These are phyloP conservation scores for Trichoderma guizhouense DNA, from an alignment of 2,329 filamentous ascomycete species.

Conservation along the genomic window DNA sequence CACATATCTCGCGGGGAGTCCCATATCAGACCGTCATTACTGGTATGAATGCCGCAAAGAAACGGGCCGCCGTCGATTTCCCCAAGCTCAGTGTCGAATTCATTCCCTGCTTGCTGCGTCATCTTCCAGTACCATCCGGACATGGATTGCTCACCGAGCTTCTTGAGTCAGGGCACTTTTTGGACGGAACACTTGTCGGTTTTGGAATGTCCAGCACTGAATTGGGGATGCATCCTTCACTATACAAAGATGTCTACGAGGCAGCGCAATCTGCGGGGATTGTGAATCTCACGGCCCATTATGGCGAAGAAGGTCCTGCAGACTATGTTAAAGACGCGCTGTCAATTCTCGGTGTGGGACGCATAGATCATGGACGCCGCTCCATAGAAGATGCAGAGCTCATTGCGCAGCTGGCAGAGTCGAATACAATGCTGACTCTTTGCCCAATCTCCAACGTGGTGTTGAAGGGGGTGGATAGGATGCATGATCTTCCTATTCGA, in stretches of 20 bases:
- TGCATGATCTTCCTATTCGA: constrained; percentile 51
- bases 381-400: constrained; percentile 58
- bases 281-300: constrained; percentile 67
- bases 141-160: constrained; percentile 35
- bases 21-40: constrained; percentile 59
- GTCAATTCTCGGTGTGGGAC: constrained; percentile 56
- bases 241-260: constrained; percentile 61
- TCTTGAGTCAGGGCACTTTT: constrained; percentile 41
- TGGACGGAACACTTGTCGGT: constrained; percentile 53
- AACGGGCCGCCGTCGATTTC: constrained; percentile 58
- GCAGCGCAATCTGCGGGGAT: constrained; percentile 47
- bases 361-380: constrained; percentile 74
- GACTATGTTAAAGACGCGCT: constrained; percentile 63
- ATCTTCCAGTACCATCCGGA: constrained; percentile 61
- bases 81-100: constrained; percentile 60
- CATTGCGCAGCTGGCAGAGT: constrained; percentile 53
- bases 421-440: constrained; percentile 62
- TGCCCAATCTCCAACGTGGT: constrained; percentile 71
- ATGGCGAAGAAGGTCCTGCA: constrained; percentile 70
- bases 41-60: constrained; percentile 60
- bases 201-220: constrained; percentile 69
- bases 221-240: constrained; percentile 51
- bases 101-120: constrained; percentile 70
- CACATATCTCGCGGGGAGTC: constrained; percentile 63
- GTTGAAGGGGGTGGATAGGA: constrained; percentile 26